Evolutionary conservation across 2,329 filamentous ascomycete genomes (phyloP), one percentile per base, ranked within the genome.

Genomic region (Erysiphe pulchra): DNA sequence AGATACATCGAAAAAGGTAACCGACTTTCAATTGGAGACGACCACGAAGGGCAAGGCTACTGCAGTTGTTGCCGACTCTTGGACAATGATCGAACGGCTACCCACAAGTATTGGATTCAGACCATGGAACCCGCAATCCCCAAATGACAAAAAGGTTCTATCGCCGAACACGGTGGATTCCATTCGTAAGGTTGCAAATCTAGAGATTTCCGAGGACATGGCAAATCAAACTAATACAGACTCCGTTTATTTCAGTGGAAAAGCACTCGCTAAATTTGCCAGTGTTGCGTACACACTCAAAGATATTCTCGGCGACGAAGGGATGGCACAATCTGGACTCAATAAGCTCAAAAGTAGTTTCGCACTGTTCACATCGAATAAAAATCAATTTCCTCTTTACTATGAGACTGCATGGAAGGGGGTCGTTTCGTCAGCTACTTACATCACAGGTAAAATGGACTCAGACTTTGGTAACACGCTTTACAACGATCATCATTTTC

Each of bases 211-310:
- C 0, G 77, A 90, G 60, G 70, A 85, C 57, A 82, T 94, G 60
- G 60, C 65, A n/a, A 63, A 65, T 0, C 77, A 90, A 55, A 74
- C 75, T 5, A 73, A 90, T 50, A 65, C 82, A 33, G 72, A 87
- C 57, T 92, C 84, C 34, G 86, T 93, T 75, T 95, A 95, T 61
- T 94, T 79, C 60, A 81, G 80, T 53, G 90, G 90, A 53, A 95
- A 87, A 66, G 73, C 75, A 1, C 62, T 90, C 16, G 78, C 76
- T 50, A 87, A 87, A 57, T 86, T 84, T 59, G 81, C 79, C 0
- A 65, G 66, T 14, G 64, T 86, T 28, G 62, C 82, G 36, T 77
- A 80, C 53, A 71, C 75, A 0, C 66, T 76, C 38, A 65, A 75
- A 48, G 70, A 80, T 51, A 60, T 87, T 49, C 59, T 80, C 6